Evolutionary conservation across 2,329 filamentous ascomycete genomes (phyloP), one percentile per base, ranked within the genome.

Genomic region (Aaosphaeria pasadenensis): DNA sequence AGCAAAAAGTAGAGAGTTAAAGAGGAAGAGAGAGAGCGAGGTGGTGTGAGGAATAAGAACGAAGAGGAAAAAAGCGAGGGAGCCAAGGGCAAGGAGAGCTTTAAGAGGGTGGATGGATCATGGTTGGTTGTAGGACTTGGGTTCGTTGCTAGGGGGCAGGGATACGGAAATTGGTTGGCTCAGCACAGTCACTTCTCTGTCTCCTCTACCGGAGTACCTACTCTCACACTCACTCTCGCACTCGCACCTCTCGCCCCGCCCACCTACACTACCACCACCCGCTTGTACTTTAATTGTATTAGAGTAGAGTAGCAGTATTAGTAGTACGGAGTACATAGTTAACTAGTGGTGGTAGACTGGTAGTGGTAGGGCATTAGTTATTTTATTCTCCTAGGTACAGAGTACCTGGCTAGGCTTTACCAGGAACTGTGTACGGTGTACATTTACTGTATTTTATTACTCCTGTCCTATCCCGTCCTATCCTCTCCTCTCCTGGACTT

Each of bases 101-200:
- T 9, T n/a, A 36, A n/a, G 33, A n/a, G 33, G 33, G n/a, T 9
- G 33, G 33, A 36, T 9, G 17, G 17, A 24, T 24, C 17, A 24
- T 24, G 17, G 17, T 24, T 24, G 17, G 17, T 24, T 24, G 17
- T 24, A 24, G 17, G 17, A 24, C 17, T 24, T 24, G 17, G 17
- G 17, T 24, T 24, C 17, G 17, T 24, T 24, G 17, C 63, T 64
- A 57, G 62, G 63, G 66, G 58, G 56, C 54, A 59, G 58, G 59
- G 55, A 60, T 54, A 59, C 48, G 59, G 64, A 66, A 64, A 69
- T 70, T 67, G 57, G 58, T 54, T 48, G 7, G 54, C 46, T 56
- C 57, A 60, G 64, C 57, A 60, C 55, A 58, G 54, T 57, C 63
- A n/a, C 33, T 36, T 36, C 33, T 36, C n/a, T n/a, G 33, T n/a